phyloP scores from a whole-genome alignment of 805 yeast species.

The Maudiozyma turicensis region DNA sequence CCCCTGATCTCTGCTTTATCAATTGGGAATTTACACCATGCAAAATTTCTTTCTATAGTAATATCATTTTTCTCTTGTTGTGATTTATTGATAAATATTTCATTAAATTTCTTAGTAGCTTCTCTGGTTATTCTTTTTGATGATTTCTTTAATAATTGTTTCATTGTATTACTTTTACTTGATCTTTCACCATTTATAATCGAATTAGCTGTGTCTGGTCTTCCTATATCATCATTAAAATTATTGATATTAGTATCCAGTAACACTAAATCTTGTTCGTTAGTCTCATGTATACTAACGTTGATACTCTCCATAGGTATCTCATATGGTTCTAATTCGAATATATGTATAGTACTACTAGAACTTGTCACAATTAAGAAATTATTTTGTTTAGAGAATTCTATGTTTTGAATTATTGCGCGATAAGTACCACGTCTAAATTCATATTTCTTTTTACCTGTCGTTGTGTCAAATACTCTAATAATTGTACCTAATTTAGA shows the following conservation, averaged over 20 bases:
- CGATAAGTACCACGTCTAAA: slow-evolving; percentile 73
- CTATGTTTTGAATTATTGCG: slow-evolving; percentile 63
- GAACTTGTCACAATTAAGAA: slow-evolving; percentile 72
- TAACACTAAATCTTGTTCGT: slow-evolving; percentile 1
- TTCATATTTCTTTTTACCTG: slow-evolving; percentile 53
- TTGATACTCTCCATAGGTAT: background rate
- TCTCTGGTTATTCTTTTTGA: slow-evolving; percentile 65
- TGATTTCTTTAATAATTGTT: slow-evolving; percentile 60
- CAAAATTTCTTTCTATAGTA: slow-evolving; percentile 85
- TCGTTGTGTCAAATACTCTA: slow-evolving; percentile 50
- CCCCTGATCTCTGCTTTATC: slow-evolving; percentile 25
- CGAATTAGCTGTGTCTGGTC: background rate
- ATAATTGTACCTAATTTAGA: slow-evolving; percentile 71
- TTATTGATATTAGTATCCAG: background rate
- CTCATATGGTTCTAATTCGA: slow-evolving; percentile 42
- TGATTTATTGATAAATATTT: slow-evolving; percentile 47
- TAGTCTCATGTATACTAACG: background rate
- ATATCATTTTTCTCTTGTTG: slow-evolving; percentile 60
- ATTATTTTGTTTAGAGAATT: slow-evolving; percentile 59
- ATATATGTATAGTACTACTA: slow-evolving; percentile 85
- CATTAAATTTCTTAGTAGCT: slow-evolving; percentile 81
- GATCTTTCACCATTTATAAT: background rate
- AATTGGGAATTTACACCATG: slow-evolving; percentile 65
- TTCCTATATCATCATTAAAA: background rate
- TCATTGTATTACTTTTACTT: background rate